A percentile compares a stretch with the other conserved stretches of the same genome.
phyloP scores from a whole-genome alignment of 495 filamentous ascomycete species.

The Penicillium silybi region DNA sequence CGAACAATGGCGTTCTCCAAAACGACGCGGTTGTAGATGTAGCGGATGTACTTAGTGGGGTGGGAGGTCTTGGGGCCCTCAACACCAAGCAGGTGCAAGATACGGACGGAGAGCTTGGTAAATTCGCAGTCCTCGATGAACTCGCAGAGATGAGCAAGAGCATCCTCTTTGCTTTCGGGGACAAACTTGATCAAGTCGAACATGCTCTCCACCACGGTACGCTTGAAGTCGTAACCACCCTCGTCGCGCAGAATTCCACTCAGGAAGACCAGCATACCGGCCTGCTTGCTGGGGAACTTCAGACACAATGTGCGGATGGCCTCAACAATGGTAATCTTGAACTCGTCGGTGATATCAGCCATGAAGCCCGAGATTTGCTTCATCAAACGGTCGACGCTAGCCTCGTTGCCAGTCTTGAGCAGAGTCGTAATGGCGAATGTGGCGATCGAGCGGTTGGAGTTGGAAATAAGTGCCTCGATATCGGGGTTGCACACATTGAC shows the following conservation, averaged over 20 bases:
- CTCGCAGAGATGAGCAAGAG: constrained; percentile 92
- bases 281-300: constrained; percentile 98
- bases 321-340: constrained; percentile 99
- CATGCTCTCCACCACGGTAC: constrained; percentile 96
- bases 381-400: constrained; percentile 94
- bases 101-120: constrained; percentile 93
- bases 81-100: constrained; percentile 86
- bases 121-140: constrained; percentile 99
- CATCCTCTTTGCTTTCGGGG: constrained; percentile 95
- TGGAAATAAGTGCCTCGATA: constrained; percentile 92
- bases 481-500: constrained; percentile 94
- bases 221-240: constrained; percentile 98
- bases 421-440: constrained; percentile 98
- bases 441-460: constrained; percentile 94
- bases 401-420: constrained; percentile 96
- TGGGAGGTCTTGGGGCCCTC: constrained; percentile 95
- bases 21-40: constrained; percentile 98
- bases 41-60: constrained; percentile 97
- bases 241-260: constrained; percentile 94
- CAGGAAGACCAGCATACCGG: constrained; percentile 94
- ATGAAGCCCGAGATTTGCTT: constrained; percentile 98
- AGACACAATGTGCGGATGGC: constrained; percentile 93
- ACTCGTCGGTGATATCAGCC: constrained; percentile 97
- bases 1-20: constrained; percentile 95
- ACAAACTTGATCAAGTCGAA: constrained; percentile 99